Conservation (phyloP, 495 filamentous ascomycete genomes). For the Pyrenopolyporus hunteri region DNA sequence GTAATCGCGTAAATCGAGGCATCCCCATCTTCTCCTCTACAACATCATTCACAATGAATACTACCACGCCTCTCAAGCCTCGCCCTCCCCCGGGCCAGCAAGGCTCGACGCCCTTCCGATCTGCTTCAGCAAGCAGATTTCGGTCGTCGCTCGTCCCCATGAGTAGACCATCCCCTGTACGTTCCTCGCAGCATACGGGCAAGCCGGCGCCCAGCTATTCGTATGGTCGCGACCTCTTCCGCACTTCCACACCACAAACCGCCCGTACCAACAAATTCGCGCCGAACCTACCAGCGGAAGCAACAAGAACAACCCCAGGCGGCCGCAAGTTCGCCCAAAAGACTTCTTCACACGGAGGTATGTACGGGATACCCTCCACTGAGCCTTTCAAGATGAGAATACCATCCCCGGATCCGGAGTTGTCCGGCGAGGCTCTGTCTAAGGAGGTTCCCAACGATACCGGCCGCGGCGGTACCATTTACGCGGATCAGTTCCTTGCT, state of each 20-base stretch:
- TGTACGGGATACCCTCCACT: conserved; percentile 44
- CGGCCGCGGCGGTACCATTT: conserved; percentile 49
- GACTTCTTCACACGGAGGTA: conserved; percentile 38
- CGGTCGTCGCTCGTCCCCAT: conserved; percentile 41
- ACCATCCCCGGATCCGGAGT: conserved; percentile 49
- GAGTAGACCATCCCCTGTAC: conserved; percentile 28
- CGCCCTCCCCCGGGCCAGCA: conserved; percentile 40
- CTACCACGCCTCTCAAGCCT: conserved; percentile 38
- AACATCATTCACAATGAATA: conserved; percentile 32
- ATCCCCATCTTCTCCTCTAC: background rate
- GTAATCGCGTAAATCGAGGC: conserved; percentile 8
- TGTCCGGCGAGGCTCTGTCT: conserved; percentile 54
- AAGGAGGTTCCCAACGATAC: conserved; percentile 53
- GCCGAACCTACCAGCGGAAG: conserved; percentile 42
- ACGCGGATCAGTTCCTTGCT: conserved; percentile 56
- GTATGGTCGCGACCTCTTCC: conserved; percentile 45
- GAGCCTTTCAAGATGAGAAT: conserved; percentile 58
- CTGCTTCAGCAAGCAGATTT: conserved; percentile 38
- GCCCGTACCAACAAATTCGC: conserved; percentile 45
- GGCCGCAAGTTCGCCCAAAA: conserved; percentile 39
- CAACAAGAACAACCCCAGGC: conserved; percentile 21
- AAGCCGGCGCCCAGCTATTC: conserved; percentile 25
- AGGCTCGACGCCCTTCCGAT: conserved; percentile 44
- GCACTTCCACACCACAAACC: conserved; percentile 44
- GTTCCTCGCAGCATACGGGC: conserved; percentile 8